Evolutionary conservation across 106 monocot species (phyloP).

Genomic region (Dioscorea dumetorum): DNA sequence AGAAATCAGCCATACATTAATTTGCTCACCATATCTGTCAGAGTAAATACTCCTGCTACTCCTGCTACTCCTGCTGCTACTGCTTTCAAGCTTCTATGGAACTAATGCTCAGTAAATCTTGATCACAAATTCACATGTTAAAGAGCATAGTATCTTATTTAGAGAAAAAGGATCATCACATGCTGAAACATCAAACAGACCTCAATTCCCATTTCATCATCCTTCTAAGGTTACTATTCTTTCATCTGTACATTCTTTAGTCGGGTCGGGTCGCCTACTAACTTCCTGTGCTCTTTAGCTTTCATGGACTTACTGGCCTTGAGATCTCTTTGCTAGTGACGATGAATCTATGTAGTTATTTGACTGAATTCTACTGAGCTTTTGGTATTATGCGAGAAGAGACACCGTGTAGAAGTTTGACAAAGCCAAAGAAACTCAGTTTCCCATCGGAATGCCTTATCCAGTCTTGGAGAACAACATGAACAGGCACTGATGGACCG

Average conservation of each 20-base stretch:
- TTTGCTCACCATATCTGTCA: background rate
- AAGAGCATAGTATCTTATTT: background rate
- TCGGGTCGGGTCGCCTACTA: too few relatives aligned
- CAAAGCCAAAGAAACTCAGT: conserved; percentile 91
- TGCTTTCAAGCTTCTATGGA: too few relatives aligned
- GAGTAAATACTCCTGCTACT: too few relatives aligned
- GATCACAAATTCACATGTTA: background rate
- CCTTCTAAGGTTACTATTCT: background rate
- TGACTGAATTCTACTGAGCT: conserved; percentile 17
- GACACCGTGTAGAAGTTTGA: conserved; percentile 82
- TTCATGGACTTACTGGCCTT: background rate
- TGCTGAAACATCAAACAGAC: background rate
- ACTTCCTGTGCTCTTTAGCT: background rate
- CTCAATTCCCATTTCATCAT: background rate
- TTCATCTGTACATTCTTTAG: conserved; percentile 13
- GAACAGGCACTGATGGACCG: conserved; percentile 75
- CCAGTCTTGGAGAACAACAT: conserved; percentile 97
- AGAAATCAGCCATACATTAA: too few relatives aligned
- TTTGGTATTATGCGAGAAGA: conserved; percentile 59
- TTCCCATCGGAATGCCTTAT: conserved; percentile 93
- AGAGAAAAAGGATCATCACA: background rate
- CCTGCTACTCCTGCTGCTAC: too few relatives aligned
- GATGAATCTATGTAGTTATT: background rate
- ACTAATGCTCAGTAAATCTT: background rate
- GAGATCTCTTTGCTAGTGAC: background rate